Conservation (phyloP, 2,329 filamentous ascomycete species). For the Apiospora aurea region DNA sequence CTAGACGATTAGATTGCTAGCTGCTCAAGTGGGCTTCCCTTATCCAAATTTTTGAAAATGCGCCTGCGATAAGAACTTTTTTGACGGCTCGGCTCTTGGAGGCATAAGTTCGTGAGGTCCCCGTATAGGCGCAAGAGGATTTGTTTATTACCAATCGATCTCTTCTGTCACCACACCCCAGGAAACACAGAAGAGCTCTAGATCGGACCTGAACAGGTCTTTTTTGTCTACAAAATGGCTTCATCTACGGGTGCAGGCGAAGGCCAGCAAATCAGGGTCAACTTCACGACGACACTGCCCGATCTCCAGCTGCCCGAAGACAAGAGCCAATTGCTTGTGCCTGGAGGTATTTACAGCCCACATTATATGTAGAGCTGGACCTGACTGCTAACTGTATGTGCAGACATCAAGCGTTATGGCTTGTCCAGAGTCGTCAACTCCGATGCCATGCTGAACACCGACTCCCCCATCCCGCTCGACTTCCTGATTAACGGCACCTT, state of each 20-base stretch:
- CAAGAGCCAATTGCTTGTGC: constrained; percentile 68
- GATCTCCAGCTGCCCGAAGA: constrained; percentile 69
- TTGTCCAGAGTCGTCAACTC: constrained; percentile 75
- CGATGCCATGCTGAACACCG: constrained; percentile 72
- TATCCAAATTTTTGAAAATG: constrained; percentile 12
- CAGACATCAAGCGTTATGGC: constrained; percentile 74
- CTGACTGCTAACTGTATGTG: background rate
- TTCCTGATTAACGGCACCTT: constrained; percentile 96
- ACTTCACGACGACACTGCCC: constrained; percentile 69
- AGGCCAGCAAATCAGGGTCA: constrained; percentile 65
- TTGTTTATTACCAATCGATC: background rate
- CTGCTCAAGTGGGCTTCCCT: background rate
- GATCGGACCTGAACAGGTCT: background rate
- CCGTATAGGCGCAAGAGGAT: constrained; percentile 2
- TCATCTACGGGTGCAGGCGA: constrained; percentile 35
- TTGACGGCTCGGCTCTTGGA: constrained; percentile 14
- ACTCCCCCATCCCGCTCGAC: constrained; percentile 80
- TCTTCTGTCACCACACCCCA: background rate
- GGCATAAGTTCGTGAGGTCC: constrained; percentile 19
- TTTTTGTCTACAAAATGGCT: background rate
- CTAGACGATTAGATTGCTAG: background rate
- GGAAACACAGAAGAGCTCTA: background rate
- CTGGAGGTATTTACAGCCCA: constrained; percentile 54
- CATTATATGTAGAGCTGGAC: constrained; percentile 2
- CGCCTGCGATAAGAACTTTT: constrained; percentile 25